Base-by-base conservation (phyloP, 805 yeast genomes). In the Candida peoriensis region DNA sequence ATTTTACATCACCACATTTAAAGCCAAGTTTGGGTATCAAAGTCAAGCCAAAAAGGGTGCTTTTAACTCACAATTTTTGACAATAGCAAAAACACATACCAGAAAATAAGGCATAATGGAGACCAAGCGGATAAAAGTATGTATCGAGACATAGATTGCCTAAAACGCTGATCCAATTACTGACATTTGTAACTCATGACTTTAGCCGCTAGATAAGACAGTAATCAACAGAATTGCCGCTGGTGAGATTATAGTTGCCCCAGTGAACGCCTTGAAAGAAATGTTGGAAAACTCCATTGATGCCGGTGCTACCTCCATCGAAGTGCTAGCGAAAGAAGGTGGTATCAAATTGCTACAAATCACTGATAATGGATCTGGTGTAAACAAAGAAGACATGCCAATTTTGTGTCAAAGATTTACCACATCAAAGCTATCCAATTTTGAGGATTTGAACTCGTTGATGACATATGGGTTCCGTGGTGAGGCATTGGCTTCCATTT, bases 211-310 rank as follows among this genome's bases (percentile, higher is more conserved):
- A 17, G 93, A 81, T 29, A 63, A 63, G 12, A 56, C 75, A 3
- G 97, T 89, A 15, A 84, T 93, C 32, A 89, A 88, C 56, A 74
- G 81, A 42, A 93, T 93, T 19, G 98, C 98, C 0, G 98, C 98
- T 1, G 98, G 98, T 1, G 97, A 93, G 61, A 86, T 93, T 60
- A 85, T 93, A 38, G 73, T 89, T 19, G 90, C 89, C 5, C 97
- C 98, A 0, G 83, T 90, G 5, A 93, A 90, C 55, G 98, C 98
- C 0, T 63, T 93, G 27, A 93, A 93, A 54, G 98, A 93, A 57
- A 64, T 93, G 64, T 63, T 93, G 41, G 98, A 93, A 61, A 93
- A 93, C 64, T 74, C 95, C 6, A 76, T 93, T 10, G 98, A 93
- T 56, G 97, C 98, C 1, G 68, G 72, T 0, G 65, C 95, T 10